A percentile compares a stretch with the other conserved stretches of the same genome.
Conservation (phyloP, 805 yeast species). For the Yamadazyma insecticola region DNA sequence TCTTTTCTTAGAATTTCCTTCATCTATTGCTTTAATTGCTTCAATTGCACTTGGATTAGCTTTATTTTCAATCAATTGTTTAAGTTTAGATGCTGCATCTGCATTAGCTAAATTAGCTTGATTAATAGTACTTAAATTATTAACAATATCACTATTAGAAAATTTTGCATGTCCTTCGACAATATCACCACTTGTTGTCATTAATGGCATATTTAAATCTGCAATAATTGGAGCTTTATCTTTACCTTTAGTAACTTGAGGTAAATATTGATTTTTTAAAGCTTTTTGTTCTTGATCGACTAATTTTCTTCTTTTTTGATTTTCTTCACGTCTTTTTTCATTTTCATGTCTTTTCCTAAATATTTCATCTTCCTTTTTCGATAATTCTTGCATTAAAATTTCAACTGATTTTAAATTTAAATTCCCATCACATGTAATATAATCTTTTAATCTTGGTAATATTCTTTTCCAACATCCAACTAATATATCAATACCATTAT, state of each 20-base stretch:
- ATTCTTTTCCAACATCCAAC: slow-evolving; percentile 78
- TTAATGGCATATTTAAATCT: slow-evolving; percentile 67
- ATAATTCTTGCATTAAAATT: slow-evolving; percentile 56
- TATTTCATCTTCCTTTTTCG: slow-evolving; percentile 72
- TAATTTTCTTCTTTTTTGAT: slow-evolving; percentile 52
- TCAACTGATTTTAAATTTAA: slow-evolving; percentile 77
- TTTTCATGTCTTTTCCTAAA: slow-evolving; percentile 64
- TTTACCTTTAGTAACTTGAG: slow-evolving; percentile 63
- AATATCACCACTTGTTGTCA: slow-evolving; percentile 67
- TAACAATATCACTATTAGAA: slow-evolving; percentile 66
- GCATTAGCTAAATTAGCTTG: slow-evolving; percentile 69
- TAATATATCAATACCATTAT: slow-evolving; percentile 81
- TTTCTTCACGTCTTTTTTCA: slow-evolving; percentile 66
- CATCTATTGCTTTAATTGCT: slow-evolving; percentile 16
- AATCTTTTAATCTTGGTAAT: slow-evolving; percentile 64
- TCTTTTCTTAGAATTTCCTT: slow-evolving; percentile 10
- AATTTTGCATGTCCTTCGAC: slow-evolving; percentile 63
- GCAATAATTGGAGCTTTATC: slow-evolving; percentile 74
- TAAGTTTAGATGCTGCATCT: slow-evolving; percentile 61
- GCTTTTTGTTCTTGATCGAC: slow-evolving; percentile 44
- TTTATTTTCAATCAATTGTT: slow-evolving; percentile 30
- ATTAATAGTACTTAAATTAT: slow-evolving; percentile 55
- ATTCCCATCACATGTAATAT: slow-evolving; percentile 85
- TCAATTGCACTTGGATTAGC: slow-evolving; percentile 42
- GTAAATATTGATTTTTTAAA: slow-evolving; percentile 39